Conservation (phyloP, 2,329 filamentous ascomycete genomes). For the Beauveria varroae region DNA sequence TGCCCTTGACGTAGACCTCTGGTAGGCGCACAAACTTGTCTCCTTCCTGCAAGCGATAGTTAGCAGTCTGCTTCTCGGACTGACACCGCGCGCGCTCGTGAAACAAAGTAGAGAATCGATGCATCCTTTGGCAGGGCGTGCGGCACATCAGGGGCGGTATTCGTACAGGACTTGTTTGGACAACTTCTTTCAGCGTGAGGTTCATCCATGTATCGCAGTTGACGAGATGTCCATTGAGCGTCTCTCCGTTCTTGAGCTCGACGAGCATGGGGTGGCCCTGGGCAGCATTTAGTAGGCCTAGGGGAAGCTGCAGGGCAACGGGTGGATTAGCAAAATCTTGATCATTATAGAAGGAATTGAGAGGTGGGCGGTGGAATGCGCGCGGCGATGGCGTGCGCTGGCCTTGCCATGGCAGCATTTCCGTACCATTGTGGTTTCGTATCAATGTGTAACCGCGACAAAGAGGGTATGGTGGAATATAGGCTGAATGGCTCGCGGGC, state of each 20-base stretch:
- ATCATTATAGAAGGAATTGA: not conserved
- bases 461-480: not conserved
- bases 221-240: conserved; percentile 90
- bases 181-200: conserved; percentile 90
- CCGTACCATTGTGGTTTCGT: not conserved
- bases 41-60: conserved; percentile 53
- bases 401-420: not conserved
- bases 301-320: conserved; percentile 45
- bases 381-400: not conserved
- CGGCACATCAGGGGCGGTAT: not conserved
- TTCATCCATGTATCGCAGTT: conserved; percentile 99
- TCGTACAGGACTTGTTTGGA: conserved; percentile 79
- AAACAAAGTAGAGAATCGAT: not conserved
- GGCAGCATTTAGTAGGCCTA: conserved; percentile 85
- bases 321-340: conserved; percentile 17
- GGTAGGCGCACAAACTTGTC: conserved; percentile 88
- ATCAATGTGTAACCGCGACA: not conserved
- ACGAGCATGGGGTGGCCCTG: conserved; percentile 98
- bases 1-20: conserved; percentile 94
- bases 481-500: not conserved
- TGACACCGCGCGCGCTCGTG: not conserved
- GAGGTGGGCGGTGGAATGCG: not conserved
- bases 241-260: conserved; percentile 96
- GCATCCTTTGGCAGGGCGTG: not conserved
- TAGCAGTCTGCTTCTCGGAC: not conserved